Base-by-base conservation (phyloP, 441 rosid genomes). In the Kokia cookei region DNA sequence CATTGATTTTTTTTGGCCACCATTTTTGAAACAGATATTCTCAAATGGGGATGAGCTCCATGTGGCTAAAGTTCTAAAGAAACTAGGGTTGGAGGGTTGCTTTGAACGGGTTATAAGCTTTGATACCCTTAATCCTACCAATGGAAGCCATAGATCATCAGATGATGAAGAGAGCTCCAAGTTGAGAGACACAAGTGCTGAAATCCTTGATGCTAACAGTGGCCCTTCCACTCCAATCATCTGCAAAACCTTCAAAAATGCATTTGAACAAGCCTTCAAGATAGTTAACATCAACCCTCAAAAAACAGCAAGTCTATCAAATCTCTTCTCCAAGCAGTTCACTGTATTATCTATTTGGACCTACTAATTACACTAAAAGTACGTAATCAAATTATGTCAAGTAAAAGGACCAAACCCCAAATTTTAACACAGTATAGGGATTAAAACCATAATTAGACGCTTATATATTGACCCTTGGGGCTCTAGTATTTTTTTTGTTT, bases 71-170 rank as follows among this genome's bases (percentile, higher is more conserved):
- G 90, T 82, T 67, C 75, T 90, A 27, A 73, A 68, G 17, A 81
- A 82, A 79, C 94, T 88, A 11, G 87, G 85, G 35, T 79, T 90
- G 77, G 90, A 90, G 80, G 91, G 83, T 50, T 90, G 94, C 74
- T 88, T 90, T 75, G 94, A 88, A 48, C 82, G 77, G 75, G 73
- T 88, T 67, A 84, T 90, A 77, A 78, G 82, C 67, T 90, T 90
- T 42, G 92, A 90, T 60, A 77, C 86, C 22, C 91, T 88, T 14
- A 90, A 90, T 63, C 82, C 87, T 53, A 42, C 43, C 4, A 14
- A 70, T 7, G 58, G 71, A 53, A 47, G 22, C 67, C 61, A 2
- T 11, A 51, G 19, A 68, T 57, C 70, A 68, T 57, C 70, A 48
- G 63, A 37, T 54, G 76, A 65, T 22, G 67, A 45, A 75, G 64